Percentiles rank a stretch among this genome's conserved stretches.
These are phyloP conservation scores for Jamesozyma gamospora DNA, from an alignment of 805 yeast species.

Conservation along the genomic window DNA sequence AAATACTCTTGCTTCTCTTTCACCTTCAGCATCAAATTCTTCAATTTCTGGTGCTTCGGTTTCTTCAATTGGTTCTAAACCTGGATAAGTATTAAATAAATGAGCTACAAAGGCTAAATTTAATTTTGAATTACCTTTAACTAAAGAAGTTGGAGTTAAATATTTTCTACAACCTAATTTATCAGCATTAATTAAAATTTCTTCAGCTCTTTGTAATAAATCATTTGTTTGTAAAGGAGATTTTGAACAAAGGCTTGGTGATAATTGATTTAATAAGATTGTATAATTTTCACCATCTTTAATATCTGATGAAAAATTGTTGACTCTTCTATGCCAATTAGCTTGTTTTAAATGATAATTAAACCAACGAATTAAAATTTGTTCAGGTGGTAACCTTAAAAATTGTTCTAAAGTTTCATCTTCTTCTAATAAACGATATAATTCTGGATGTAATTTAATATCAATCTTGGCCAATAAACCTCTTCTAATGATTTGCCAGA, in stretches of 20 bases:
- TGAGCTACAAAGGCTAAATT: constrained; percentile 97
- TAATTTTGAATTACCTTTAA: constrained; percentile 92
- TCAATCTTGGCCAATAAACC: constrained; percentile 92
- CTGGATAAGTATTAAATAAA: constrained; percentile 92
- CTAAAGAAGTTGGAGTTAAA: constrained; percentile 84
- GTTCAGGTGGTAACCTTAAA: constrained; percentile 93
- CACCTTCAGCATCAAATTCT: constrained; percentile 98
- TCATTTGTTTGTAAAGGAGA: constrained; percentile 75
- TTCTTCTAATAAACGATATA: constrained; percentile 86
- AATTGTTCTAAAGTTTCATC: constrained; percentile 97
- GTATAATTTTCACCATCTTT: constrained; percentile 95
- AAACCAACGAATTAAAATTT: constrained; percentile 93
- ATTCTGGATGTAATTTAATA: constrained; percentile 91
- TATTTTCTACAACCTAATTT: constrained; percentile 87
- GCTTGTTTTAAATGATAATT: constrained; percentile 93
- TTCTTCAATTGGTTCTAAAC: constrained; percentile 91
- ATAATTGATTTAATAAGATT: constrained; percentile 76
- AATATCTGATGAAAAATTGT: constrained; percentile 80
- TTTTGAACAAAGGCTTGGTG: constrained; percentile 71
- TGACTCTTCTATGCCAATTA: constrained; percentile 74
- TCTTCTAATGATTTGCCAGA: constrained; percentile 96
- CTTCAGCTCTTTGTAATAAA: constrained; percentile 73
- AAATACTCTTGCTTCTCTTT: constrained; percentile 97
- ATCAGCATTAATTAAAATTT: constrained; percentile 78
- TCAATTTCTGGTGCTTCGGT: constrained; percentile 87